phyloP scores from a whole-genome alignment of 179 eudicot species.

The Patellifolia procumbens region DNA sequence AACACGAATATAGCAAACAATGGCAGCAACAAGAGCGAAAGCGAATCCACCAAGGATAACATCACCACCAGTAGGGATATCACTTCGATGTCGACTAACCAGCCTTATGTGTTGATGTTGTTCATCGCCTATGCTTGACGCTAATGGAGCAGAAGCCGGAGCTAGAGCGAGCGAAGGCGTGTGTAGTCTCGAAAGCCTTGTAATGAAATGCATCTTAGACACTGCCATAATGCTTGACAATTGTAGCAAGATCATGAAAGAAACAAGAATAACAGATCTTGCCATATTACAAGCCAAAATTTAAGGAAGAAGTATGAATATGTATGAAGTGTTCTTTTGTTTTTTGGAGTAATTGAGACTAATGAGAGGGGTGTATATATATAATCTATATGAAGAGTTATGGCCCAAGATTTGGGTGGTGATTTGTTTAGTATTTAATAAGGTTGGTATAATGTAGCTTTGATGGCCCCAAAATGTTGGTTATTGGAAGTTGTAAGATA shows the following conservation, averaged over 20 bases:
- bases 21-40: conserved; percentile 10
- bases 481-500: conserved; percentile 8
- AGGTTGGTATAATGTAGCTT: background rate
- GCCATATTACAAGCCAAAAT: conserved; percentile 11
- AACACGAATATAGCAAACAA: conserved; percentile 11
- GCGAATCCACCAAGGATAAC: conserved; percentile 16
- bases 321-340: background rate
- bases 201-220: background rate
- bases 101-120: conserved; percentile 4
- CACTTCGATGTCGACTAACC: conserved; percentile 4
- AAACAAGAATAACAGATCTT: conserved; percentile 8
- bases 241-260: conserved; percentile 15
- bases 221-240: conserved; percentile 15
- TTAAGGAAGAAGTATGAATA: background rate
- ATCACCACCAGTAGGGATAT: background rate
- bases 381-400: conserved; percentile 7
- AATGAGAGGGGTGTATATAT: background rate
- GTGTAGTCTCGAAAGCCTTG: background rate
- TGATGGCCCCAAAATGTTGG: conserved; percentile 1
- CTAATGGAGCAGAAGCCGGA: background rate
- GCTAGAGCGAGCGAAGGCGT: background rate
- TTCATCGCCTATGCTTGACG: background rate
- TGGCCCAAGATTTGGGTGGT: conserved; percentile 26
- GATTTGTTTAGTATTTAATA: conserved; percentile 12
- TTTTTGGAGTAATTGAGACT: conserved; percentile 6